phyloP scores from a whole-genome alignment of 2,329 filamentous ascomycete genomes.

The Phaeosphaeriaceae sp. region DNA sequence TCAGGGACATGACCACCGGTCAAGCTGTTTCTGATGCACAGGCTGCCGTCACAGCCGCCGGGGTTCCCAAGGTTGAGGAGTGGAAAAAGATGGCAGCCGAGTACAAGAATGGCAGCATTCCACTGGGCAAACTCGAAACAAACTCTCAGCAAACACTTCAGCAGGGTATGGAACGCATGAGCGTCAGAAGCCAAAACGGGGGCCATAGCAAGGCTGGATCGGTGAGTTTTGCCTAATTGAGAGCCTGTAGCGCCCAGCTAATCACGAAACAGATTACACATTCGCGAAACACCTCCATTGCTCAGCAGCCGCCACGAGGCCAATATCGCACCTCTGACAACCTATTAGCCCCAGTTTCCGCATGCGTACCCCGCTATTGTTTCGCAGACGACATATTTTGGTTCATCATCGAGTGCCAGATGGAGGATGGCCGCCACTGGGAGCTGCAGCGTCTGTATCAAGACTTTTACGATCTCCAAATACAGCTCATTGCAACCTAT shows the following conservation, averaged over 20 bases:
- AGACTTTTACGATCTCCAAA: constrained; percentile 99
- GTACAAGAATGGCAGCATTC: constrained; percentile 99
- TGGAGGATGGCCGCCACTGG: constrained; percentile 92
- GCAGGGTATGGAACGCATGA: constrained; percentile 76
- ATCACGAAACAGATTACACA: constrained; percentile 32
- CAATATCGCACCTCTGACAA: constrained; percentile 48
- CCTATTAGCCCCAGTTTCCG: constrained; percentile 77
- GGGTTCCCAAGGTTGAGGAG: constrained; percentile 93
- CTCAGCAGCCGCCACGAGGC: constrained; percentile 50
- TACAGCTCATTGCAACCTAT: constrained; percentile 88
- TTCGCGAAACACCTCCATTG: constrained; percentile 45
- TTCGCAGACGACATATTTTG: constrained; percentile 98
- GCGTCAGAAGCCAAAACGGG: constrained; percentile 57
- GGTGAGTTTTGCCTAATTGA: constrained; percentile 32
- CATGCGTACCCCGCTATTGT: constrained; percentile 89
- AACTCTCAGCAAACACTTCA: constrained; percentile 57
- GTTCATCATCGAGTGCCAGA: constrained; percentile 91
- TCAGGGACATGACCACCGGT: constrained; percentile 90
- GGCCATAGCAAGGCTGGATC: constrained; percentile 34
- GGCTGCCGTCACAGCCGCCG: constrained; percentile 84
- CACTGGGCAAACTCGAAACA: constrained; percentile 83
- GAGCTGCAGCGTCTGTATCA: constrained; percentile 95
- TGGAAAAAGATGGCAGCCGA: constrained; percentile 99
- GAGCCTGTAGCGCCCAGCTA: constrained; percentile 16
- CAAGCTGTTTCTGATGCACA: constrained; percentile 80